These are phyloP conservation scores for Pseudogymnoascus verrucosus DNA, from an alignment of 2,329 filamentous ascomycete species.

Conservation along the genomic window DNA sequence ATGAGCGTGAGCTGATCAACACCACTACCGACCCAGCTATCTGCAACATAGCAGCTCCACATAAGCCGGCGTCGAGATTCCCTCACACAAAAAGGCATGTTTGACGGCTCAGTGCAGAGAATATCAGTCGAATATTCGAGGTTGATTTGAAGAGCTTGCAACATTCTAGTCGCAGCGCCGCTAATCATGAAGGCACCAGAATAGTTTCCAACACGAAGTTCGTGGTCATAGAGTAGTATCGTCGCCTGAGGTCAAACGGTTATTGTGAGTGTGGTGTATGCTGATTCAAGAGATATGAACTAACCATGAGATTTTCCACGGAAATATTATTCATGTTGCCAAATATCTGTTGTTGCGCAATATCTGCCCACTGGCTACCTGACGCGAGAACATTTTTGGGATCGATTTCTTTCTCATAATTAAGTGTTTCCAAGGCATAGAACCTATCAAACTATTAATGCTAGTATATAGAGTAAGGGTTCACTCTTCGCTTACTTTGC, in stretches of 20 bases:
- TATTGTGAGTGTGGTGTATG: not conserved
- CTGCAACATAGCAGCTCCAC: conserved; percentile 28
- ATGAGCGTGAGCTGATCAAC: conserved; percentile 27
- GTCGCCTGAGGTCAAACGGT: conserved; percentile 17
- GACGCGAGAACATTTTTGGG: not conserved
- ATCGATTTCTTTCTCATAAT: not conserved
- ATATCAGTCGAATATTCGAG: conserved; percentile 27
- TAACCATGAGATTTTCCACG: conserved; percentile 10
- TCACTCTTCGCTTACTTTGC: conserved; percentile 18
- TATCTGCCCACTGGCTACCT: conserved; percentile 10
- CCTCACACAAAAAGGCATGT: conserved; percentile 17
- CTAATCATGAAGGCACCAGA: conserved; percentile 28
- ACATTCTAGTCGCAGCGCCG: conserved; percentile 25
- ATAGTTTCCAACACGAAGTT: conserved; percentile 26
- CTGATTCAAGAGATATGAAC: not conserved
- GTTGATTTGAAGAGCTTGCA: conserved; percentile 28
- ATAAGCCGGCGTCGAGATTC: conserved; percentile 27
- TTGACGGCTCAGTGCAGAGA: conserved; percentile 19
- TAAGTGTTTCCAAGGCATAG: not conserved
- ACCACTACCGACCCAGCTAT: conserved; percentile 26
- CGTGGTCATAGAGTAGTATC: conserved; percentile 27
- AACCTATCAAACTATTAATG: conserved; percentile 4
- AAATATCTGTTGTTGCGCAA: conserved; percentile 4
- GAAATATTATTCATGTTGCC: conserved; percentile 8
- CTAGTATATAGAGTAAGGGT: not conserved